Conservation (phyloP, 1,284 basidiomycete species). For the Cronartium quercuum region DNA sequence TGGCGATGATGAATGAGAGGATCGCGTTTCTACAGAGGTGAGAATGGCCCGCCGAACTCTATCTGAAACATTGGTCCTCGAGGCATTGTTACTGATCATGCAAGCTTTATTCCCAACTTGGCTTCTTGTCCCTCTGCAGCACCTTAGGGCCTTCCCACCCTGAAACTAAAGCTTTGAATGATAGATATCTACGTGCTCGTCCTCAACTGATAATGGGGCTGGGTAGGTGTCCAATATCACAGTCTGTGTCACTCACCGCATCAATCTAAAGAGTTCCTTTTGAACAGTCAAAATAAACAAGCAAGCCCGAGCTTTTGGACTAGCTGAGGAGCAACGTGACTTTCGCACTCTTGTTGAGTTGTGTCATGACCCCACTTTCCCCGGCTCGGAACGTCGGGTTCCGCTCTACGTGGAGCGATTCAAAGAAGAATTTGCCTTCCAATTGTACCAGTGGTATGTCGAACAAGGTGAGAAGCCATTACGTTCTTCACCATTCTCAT, state of each 20-base stretch:
- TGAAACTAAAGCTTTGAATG: slow-evolving; percentile 59
- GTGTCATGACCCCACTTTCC: slow-evolving; percentile 41
- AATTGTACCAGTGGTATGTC: slow-evolving; percentile 69
- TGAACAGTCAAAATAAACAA: slow-evolving; percentile 46
- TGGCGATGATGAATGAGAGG: slow-evolving; percentile 50
- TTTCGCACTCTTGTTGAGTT: slow-evolving; percentile 51
- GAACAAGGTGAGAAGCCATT: slow-evolving; percentile 50
- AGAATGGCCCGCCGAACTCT: background rate
- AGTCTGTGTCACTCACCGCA: background rate
- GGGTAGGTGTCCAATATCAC: slow-evolving; percentile 54
- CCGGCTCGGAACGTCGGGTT: slow-evolving; percentile 40
- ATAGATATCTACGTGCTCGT: slow-evolving; percentile 62
- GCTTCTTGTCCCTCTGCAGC: slow-evolving; percentile 1
- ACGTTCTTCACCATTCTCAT: background rate
- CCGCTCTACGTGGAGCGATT: slow-evolving; percentile 71
- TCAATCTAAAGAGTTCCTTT: background rate
- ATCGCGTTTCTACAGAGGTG: slow-evolving; percentile 48
- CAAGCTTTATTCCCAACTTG: background rate
- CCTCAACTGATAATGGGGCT: slow-evolving; percentile 69
- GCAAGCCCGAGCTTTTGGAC: slow-evolving; percentile 48
- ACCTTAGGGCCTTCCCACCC: slow-evolving; percentile 10
- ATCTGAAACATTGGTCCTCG: too few relatives aligned
- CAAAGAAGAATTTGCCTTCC: slow-evolving; percentile 74
- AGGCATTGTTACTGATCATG: too few relatives aligned
- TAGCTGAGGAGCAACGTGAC: slow-evolving; percentile 52